Conservation (phyloP, 768 basidiomycete species). For the Phlegmacium glaucopus region DNA sequence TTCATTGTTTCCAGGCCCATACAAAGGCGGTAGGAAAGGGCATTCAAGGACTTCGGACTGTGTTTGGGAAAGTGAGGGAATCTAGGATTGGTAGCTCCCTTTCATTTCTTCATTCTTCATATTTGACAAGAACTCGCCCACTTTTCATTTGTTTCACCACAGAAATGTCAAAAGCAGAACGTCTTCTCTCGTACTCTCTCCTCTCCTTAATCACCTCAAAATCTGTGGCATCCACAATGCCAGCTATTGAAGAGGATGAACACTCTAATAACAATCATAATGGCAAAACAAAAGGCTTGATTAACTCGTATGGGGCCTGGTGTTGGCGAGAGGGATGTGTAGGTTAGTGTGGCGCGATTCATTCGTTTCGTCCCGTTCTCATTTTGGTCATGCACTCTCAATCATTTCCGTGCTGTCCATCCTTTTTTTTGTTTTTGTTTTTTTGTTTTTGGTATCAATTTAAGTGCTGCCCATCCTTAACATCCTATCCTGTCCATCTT, state of each 20-base stretch:
- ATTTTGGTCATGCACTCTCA: too few species aligned
- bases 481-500: too few species aligned
- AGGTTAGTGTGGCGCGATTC: slow-evolving; percentile 35
- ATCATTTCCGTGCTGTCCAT: too few species aligned
- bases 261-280: slow-evolving; percentile 7
- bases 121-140: neutral
- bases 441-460: too few species aligned
- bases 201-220: slow-evolving; percentile 74
- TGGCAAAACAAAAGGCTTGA: slow-evolving; percentile 46
- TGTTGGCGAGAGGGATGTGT: slow-evolving; percentile 81
- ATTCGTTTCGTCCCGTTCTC: too few species aligned
- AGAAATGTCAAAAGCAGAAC: slow-evolving; percentile 81
- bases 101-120: neutral
- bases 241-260: slow-evolving; percentile 36
- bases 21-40: slow-evolving; percentile 64
- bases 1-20: slow-evolving; percentile 64
- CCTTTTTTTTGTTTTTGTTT: too few species aligned
- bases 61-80: slow-evolving; percentile 62
- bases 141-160: neutral
- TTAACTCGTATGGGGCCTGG: slow-evolving; percentile 78
- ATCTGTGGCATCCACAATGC: slow-evolving; percentile 47
- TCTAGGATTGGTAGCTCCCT: slow-evolving; percentile 53
- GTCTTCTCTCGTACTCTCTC: slow-evolving; percentile 68
- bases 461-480: too few species aligned
- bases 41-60: slow-evolving; percentile 60